Percentiles rank a stretch among this genome's conserved stretches.
These are phyloP conservation scores for Pythium aphanidermatum DNA, from an alignment of 352 stramenopile genomes.

Conservation along the genomic window DNA sequence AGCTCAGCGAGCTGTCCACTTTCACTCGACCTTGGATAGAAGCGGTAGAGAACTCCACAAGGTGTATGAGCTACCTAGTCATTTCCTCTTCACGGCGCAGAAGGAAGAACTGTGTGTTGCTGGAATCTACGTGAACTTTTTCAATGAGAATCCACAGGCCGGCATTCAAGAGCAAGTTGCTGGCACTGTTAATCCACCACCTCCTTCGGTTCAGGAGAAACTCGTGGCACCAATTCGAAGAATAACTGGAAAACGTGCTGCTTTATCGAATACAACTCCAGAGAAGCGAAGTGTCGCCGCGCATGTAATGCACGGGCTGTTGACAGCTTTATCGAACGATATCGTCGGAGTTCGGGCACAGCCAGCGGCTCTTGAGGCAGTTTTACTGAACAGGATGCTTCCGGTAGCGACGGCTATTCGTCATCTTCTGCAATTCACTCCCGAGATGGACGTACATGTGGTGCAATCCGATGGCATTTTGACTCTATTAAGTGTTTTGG, in stretches of 20 bases:
- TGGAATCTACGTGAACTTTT: conserved; percentile 87
- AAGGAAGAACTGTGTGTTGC: conserved; percentile 81
- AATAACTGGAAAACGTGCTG: conserved; percentile 12
- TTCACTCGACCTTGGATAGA: conserved; percentile 52
- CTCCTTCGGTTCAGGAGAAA: conserved; percentile 18
- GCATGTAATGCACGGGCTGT: conserved; percentile 70
- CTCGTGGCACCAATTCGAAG: conserved; percentile 12
- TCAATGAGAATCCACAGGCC: conserved; percentile 78
- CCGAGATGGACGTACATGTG: conserved; percentile 80
- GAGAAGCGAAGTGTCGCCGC: conserved; percentile 50
- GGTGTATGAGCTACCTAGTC: conserved; percentile 63
- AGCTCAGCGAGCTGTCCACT: conserved; percentile 61
- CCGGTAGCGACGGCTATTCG: conserved; percentile 74
- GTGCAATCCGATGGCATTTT: conserved; percentile 69
- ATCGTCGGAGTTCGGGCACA: conserved; percentile 66
- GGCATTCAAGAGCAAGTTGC: conserved; percentile 72
- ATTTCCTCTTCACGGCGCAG: conserved; percentile 80
- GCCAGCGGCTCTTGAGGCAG: conserved; percentile 54
- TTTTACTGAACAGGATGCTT: conserved; percentile 65
- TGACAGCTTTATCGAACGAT: conserved; percentile 65
- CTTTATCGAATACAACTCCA: conserved; percentile 19
- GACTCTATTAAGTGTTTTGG: conserved; percentile 67
- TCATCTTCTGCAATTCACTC: conserved; percentile 74
- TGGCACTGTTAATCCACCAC: conserved; percentile 43
- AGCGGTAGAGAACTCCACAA: conserved; percentile 53